Base-by-base conservation (phyloP, 2,329 filamentous ascomycete genomes). In the Helotiales sp. region DNA sequence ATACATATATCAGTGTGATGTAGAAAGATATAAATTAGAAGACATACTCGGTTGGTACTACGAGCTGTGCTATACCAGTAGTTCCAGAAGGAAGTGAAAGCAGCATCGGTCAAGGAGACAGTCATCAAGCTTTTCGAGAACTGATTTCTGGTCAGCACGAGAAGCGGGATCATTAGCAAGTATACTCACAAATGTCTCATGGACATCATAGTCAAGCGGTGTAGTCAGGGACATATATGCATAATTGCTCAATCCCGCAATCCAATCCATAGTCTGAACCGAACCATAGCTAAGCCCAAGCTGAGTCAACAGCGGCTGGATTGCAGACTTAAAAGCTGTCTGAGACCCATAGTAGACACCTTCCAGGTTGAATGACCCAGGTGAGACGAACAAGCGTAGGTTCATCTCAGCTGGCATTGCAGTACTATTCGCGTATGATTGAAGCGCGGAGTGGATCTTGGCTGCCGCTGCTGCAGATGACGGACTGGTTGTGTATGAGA, bases 61-160 rank as follows among this genome's bases (percentile, higher is more conserved):
- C 29, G 17, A 5, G 51, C 51, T 10, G 49, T 59, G 25, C 46
- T 58, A 5, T 55, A 38, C 48, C 40, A 62, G 31, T 64, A 64
- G 5, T 34, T 44, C 59, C 57, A 60, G 51, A 62, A 64, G 10
- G 54, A 50, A 12, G 22, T 36, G 15, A 58, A 38, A 7, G 55
- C 59, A 19, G 57, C 53, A 19, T 55, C 49, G 17, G 49, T 55
- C 7, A 64, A 27, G 8, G 19, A 33, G 5, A 52, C 58, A 8
- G 61, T 63, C 61, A 63, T 63, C 9, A 63, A 50, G 30, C 56
- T 61, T 38, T 61, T 63, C 17, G 61, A 61, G 57, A 63, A 63
- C 60, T 62, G 31, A 3, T 29, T 15, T 44, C 15, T 10, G n/a
- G 22, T 51, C n/a, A 52, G 25, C 17, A 34, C 9, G 8, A 17